phyloP scores from a whole-genome alignment of 305 asterid species.

The Rubia tinctorum region DNA sequence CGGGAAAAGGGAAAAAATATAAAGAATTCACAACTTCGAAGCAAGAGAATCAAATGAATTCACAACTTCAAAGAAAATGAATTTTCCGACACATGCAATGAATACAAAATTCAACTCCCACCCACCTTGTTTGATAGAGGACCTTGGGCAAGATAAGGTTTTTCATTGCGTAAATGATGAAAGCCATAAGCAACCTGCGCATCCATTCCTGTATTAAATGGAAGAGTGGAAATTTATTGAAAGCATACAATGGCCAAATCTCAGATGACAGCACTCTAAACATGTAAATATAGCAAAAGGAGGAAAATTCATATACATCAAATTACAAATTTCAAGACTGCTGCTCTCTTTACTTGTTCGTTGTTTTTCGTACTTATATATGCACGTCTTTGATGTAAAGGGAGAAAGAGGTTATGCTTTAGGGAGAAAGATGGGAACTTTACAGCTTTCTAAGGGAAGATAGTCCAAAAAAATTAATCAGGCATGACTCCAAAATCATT shows the following conservation, averaged over 20 bases:
- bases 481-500: not conserved
- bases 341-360: not conserved
- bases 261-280: not conserved
- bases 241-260: not conserved
- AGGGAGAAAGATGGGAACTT: not conserved
- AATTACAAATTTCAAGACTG: not conserved
- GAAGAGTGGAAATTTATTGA: slow-evolving; percentile 13
- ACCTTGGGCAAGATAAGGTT: slow-evolving; percentile 95
- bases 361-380: not conserved
- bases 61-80: not conserved
- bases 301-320: not conserved
- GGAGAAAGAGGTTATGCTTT: not conserved
- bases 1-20: not conserved
- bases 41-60: not conserved
- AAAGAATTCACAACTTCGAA: not conserved
- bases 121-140: slow-evolving; percentile 92
- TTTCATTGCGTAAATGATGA: slow-evolving; percentile 94
- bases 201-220: slow-evolving; percentile 79
- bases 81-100: not conserved
- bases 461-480: not conserved
- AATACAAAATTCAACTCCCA: not conserved
- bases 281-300: not conserved
- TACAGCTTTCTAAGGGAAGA: not conserved
- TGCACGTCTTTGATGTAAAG: not conserved
- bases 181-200: slow-evolving; percentile 99